Base-by-base conservation (phyloP, 805 yeast species). In the Candida maris region DNA sequence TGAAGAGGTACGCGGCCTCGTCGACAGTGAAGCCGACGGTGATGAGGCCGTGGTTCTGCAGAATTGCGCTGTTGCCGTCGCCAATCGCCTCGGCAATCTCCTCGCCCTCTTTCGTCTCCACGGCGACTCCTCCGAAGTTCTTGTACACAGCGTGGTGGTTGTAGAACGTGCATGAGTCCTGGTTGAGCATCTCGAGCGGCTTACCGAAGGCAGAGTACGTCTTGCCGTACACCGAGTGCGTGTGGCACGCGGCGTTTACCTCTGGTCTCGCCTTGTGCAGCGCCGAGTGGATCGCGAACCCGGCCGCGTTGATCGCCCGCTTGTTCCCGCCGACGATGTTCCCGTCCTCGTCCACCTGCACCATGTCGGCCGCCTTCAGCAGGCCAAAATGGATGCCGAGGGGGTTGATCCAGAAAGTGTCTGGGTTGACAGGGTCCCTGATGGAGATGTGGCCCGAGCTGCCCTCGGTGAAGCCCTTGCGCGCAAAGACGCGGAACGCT, bases 371-470 rank as follows among this genome's bases (percentile, higher is more conserved):
- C 19, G 78, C 83, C 46, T 66, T 73, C 54, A 80, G 61, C 29
- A 73, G 54, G 15, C 74, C 69, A 57, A 83, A 86, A 59, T 86
- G 95, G 46, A 70, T 72, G n/a, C 83, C 91, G 45, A 86, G 65
- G 4, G 96, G 95, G 61, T 86, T 86, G 57, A 86, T 84, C 95
- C 95, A 86, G 58, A 86, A 86, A 3, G 91, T 83, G 30, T 68
- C 57, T n/a, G 82, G 82, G 45, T 81, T 77, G 29, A 83, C 77
- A 3, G 96, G 95, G 53, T 86, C 96, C 48, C 93, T 72, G 9
- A 86, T 72, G 6, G 93, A 81, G 39, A 86, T 85, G 56, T 86
- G 96, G 16, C 96, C 96, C 0, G 95, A 87, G 15, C 77, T 59
- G 12, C 95, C 95, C 57, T 84, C 87, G 13, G 79, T 68, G 59